Base-by-base conservation (phyloP, 768 basidiomycete species). In the Agaricus blazei region DNA sequence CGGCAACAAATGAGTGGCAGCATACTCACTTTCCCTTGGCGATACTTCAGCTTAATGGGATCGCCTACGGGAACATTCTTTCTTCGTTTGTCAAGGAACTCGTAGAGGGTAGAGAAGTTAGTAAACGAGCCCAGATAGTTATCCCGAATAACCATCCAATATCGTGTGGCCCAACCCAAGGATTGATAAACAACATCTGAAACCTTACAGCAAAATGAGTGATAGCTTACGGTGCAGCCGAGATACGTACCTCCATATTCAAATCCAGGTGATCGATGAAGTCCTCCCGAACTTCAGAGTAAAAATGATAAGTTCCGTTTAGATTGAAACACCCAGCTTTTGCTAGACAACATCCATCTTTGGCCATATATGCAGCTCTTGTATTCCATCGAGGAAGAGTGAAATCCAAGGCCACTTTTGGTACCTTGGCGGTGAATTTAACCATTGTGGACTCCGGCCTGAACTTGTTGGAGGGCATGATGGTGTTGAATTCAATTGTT, bases 81-180 rank as follows among this genome's bases (percentile, higher is more conserved):
- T 43, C 72, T 76, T 41, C 83, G 78, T 63, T 84, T 88, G 51
- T 86, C 81, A 45, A 93, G 72, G 66, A 93, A 96, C 72, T 98
- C 96, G 23, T 79, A 80, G 41, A 93, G 75, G 0, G 92, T 97
- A 2, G 87, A 85, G 63, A 95, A 98, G 61, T 96, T 90, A 1
- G 93, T 97, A 69, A 97, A 98, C 4, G 83, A 79, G 9, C 96
- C 96, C 48, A 98, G 84, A 69, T 98, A 98, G 69, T 98, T 98
- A 64, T 96, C 93, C 45, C 88, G 84, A 56, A 97, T 64, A 40
- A 87, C 83, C 84, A 98, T 89, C 60, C 96, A 78, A 64, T 93
- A 86, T 37, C 94, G 84, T 57, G 95, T 80, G 2, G 85, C 84
- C 95, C 95, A 97, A 24, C 93, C 95, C 51, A 93, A 71, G 1